Conservation (phyloP, 495 filamentous ascomycete genomes). For the Alectoria sarmentosa region DNA sequence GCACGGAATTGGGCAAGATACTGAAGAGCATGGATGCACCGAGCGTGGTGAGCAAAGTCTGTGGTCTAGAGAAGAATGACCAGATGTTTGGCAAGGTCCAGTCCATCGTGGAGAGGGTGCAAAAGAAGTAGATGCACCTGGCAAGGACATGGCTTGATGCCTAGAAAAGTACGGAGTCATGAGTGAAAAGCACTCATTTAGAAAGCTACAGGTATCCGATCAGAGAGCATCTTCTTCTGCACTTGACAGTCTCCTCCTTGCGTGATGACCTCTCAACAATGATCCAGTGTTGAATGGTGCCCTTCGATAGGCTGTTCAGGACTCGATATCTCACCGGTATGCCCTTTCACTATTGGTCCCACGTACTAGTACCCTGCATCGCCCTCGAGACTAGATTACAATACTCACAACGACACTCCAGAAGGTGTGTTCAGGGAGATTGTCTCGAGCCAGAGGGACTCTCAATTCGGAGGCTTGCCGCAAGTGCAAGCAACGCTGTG, state of each 20-base stretch:
- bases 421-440: neutral
- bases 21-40: constrained; percentile 62
- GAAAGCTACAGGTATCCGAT: neutral
- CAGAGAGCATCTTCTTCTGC: neutral
- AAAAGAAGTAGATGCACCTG: constrained; percentile 34
- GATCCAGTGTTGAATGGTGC: neutral
- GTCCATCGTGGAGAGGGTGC: constrained; percentile 70
- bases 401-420: neutral
- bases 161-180: constrained; percentile 3
- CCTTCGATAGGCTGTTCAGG: neutral
- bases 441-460: neutral
- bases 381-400: neutral
- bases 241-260: neutral
- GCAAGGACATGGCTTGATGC: neutral
- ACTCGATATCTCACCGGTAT: neutral
- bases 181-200: constrained; percentile 4
- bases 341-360: neutral
- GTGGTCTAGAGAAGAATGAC: constrained; percentile 63
- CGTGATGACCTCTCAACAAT: neutral
- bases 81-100: constrained; percentile 65
- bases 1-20: constrained; percentile 70
- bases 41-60: constrained; percentile 63
- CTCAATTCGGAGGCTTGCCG: neutral
- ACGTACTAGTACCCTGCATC: neutral
- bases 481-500: neutral